These are phyloP conservation scores for Arthroderma uncinatum DNA, from an alignment of 2,329 filamentous ascomycete species.

Conservation along the genomic window DNA sequence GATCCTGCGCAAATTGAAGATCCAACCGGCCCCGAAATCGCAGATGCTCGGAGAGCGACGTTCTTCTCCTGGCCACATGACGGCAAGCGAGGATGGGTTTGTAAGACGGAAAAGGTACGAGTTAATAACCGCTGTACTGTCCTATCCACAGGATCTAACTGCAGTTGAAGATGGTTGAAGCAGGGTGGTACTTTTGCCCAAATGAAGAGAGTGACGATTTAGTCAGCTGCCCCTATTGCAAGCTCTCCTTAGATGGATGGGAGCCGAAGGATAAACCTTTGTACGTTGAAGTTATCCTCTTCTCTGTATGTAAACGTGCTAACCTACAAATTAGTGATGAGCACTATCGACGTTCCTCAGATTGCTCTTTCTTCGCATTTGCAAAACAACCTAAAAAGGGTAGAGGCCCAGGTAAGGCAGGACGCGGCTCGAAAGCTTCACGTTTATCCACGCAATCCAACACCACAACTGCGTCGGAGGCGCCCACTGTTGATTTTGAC, in stretches of 20 bases:
- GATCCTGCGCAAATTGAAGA: slow-evolving; percentile 51
- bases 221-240: slow-evolving; percentile 83
- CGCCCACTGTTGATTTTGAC: slow-evolving; percentile 32
- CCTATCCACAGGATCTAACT: slow-evolving; percentile 8
- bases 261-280: slow-evolving; percentile 82
- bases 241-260: slow-evolving; percentile 84
- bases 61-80: slow-evolving; percentile 78
- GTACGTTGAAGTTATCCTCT: slow-evolving; percentile 40
- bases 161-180: slow-evolving; percentile 60
- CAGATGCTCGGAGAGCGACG: slow-evolving; percentile 67
- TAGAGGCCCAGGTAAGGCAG: slow-evolving; percentile 43
- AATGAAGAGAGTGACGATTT: slow-evolving; percentile 74
- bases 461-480: slow-evolving; percentile 35
- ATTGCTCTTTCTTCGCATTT: slow-evolving; percentile 73
- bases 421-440: slow-evolving; percentile 56
- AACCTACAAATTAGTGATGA: slow-evolving; percentile 52
- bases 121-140: neutral
- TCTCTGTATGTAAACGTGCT: slow-evolving; percentile 8
- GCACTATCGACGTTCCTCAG: slow-evolving; percentile 65
- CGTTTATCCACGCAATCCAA: slow-evolving; percentile 47
- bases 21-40: slow-evolving; percentile 59
- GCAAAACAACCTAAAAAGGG: slow-evolving; percentile 45
- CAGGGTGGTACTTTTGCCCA: slow-evolving; percentile 90
- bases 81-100: slow-evolving; percentile 74
- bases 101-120: slow-evolving; percentile 70